These are phyloP conservation scores for Plantago coronopus DNA, from an alignment of 305 asterid genomes.

Conservation along the genomic window DNA sequence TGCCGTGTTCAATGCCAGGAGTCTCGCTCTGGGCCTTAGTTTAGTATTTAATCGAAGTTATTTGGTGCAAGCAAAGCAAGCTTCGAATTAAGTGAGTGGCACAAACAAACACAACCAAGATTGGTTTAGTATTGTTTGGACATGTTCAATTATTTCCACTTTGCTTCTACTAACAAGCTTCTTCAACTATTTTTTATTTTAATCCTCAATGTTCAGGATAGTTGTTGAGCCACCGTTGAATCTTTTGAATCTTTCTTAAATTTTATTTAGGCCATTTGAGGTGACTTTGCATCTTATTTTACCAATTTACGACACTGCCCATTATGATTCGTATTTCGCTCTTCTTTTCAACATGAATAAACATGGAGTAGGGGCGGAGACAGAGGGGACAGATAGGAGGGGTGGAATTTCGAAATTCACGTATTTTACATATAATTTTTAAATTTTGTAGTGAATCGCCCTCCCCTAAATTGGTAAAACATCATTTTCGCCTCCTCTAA, in stretches of 20 bases:
- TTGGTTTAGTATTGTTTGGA: not conserved
- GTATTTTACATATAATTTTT: too few species aligned
- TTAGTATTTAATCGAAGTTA: not conserved
- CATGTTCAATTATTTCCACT: conserved; percentile 3
- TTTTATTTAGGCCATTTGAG: conserved; percentile 3
- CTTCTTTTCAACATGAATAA: too few species aligned
- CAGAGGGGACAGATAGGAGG: too few species aligned
- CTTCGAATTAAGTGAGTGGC: not conserved
- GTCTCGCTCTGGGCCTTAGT: conserved; percentile 22
- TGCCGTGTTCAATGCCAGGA: conserved; percentile 24
- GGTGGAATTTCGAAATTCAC: too few species aligned
- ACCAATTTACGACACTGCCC: too few species aligned
- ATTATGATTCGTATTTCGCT: too few species aligned
- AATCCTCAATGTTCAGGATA: conserved; percentile 29
- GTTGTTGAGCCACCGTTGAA: conserved; percentile 53
- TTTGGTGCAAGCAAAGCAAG: not conserved
- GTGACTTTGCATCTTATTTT: not conserved
- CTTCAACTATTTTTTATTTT: conserved; percentile 2
- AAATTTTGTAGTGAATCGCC: too few species aligned
- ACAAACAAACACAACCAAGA: not conserved
- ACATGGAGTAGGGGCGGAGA: too few species aligned
- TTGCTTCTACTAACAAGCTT: conserved; percentile 16
- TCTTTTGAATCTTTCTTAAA: not conserved
- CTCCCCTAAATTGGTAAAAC: too few species aligned
- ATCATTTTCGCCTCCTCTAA: too few species aligned